Base-by-base conservation (phyloP, 2,329 filamentous ascomycete genomes). In the Sporothrix pallida region DNA sequence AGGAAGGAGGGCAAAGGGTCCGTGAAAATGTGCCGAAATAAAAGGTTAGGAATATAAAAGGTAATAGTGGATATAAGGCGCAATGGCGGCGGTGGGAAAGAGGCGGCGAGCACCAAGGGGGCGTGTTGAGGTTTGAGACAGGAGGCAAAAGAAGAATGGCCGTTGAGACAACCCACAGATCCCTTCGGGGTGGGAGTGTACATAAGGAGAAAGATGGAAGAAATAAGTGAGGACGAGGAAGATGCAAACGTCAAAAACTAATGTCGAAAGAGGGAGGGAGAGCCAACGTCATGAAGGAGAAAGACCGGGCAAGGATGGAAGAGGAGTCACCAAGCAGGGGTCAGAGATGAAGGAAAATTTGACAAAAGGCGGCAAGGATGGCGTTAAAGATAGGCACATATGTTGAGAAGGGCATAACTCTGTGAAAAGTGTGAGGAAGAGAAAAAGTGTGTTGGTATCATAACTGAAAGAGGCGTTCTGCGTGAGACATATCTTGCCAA, bases 51-150 rank as follows among this genome's bases (percentile, higher is more conserved):
- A 48, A 50, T 37, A 23, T 48, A 60, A 46, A 71, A 20, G 26
- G 15, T 31, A 62, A 54, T 44, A 7, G 62, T 67, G 62, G 12
- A 44, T 58, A 17, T 37, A 46, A 15, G n/a, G 52, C 17, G 37
- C 20, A 37, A 48, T 58, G 20, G 7, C 17, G n/a, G 48, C 50
- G 52, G 69, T 71, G 58, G 62, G 52, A 75, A 77, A 78, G 72
- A 75, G 75, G 75, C 72, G 73, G 77, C 52, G 73, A 79, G 73
- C 76, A 73, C 74, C 74, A 69, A 72, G 74, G 75, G 71, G 50
- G 70, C n/a, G 56, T 70, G 72, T 69, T 42, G 20, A 62, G 31
- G 37, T 71, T 54, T 46, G n/a, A 42, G 31, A 63, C 52, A 75
- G 75, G 75, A 70, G 12, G 20, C 17, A n/a, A n/a, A 23, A 15